phyloP scores from a whole-genome alignment of 805 yeast species.

The Isabelozyma heimii region DNA sequence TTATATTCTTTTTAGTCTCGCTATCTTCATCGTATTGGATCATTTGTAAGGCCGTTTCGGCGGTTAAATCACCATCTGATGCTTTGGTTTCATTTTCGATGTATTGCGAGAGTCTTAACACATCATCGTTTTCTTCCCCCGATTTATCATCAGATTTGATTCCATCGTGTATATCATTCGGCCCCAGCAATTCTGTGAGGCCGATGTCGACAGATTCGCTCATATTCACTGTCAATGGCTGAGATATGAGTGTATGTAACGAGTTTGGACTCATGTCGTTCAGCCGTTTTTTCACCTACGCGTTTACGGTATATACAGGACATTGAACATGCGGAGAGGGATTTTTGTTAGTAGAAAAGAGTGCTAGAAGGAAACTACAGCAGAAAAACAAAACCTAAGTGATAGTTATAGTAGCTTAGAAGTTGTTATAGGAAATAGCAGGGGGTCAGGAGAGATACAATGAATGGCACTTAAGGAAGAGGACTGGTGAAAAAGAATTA shows the following conservation, averaged over 20 bases:
- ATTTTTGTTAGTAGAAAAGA: too few relatives aligned
- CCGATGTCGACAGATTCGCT: neutral
- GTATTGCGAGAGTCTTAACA: neutral
- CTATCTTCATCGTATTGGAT: slow-evolving; percentile 13
- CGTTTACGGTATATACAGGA: neutral
- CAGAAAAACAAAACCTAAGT: too few relatives aligned
- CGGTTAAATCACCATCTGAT: neutral
- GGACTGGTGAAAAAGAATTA: too few relatives aligned
- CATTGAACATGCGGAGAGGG: neutral
- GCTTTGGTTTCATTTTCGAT: neutral
- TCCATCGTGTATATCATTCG: neutral
- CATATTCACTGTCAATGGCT: neutral
- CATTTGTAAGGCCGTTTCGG: slow-evolving; percentile 19
- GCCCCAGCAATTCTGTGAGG: neutral
- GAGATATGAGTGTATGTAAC: neutral
- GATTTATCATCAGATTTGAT: neutral
- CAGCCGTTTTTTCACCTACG: neutral
- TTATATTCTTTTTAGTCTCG: slow-evolving; percentile 1
- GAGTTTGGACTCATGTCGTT: neutral
- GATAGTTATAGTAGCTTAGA: too few relatives aligned
- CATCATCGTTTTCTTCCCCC: neutral
- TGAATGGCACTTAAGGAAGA: too few relatives aligned
- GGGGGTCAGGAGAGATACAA: too few relatives aligned
- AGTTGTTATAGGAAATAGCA: too few relatives aligned
- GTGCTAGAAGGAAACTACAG: too few relatives aligned